Percentiles rank a stretch among this genome's conserved stretches.
Conservation (phyloP, 2,329 filamentous ascomycete species). For the Rhytidhysteron rufulum region DNA sequence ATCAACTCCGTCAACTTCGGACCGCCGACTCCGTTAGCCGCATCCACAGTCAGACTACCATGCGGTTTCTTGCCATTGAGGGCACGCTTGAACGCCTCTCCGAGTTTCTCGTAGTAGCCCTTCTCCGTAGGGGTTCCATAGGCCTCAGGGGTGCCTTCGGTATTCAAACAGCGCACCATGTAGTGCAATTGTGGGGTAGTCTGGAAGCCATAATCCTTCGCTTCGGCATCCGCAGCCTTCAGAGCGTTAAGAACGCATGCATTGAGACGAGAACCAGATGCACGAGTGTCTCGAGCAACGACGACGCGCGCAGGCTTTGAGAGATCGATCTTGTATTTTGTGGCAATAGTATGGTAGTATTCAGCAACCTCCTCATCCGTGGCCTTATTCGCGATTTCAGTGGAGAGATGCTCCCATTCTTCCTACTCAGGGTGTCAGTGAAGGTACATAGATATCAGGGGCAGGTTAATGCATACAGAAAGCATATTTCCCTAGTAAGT, state of each 20-base stretch:
- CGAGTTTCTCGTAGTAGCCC: constrained; percentile 93
- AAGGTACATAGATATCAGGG: background rate
- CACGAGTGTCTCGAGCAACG: constrained; percentile 87
- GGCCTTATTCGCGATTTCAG: constrained; percentile 79
- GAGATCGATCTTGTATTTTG: constrained; percentile 57
- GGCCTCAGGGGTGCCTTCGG: constrained; percentile 76
- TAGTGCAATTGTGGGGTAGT: constrained; percentile 99
- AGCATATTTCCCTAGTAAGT: constrained; percentile 78
- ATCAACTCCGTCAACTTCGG: constrained; percentile 84
- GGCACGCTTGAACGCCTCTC: constrained; percentile 76
- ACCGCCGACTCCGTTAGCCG: constrained; percentile 93
- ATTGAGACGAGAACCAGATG: constrained; percentile 82
- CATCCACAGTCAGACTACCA: constrained; percentile 80
- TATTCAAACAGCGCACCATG: constrained; percentile 90
- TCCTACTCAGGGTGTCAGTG: constrained; percentile 38
- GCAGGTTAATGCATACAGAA: constrained; percentile 58
- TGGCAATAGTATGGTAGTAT: constrained; percentile 69
- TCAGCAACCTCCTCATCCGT: constrained; percentile 71
- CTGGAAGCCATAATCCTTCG: constrained; percentile 81
- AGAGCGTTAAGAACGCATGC: constrained; percentile 75
- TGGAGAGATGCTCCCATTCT: constrained; percentile 89
- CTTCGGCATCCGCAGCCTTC: constrained; percentile 68
- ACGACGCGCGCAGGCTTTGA: constrained; percentile 72
- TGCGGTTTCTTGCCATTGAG: constrained; percentile 68
- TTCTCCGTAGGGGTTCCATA: constrained; percentile 87